phyloP scores from a whole-genome alignment of 306 rosid species.

The Lathyrus aphaca region DNA sequence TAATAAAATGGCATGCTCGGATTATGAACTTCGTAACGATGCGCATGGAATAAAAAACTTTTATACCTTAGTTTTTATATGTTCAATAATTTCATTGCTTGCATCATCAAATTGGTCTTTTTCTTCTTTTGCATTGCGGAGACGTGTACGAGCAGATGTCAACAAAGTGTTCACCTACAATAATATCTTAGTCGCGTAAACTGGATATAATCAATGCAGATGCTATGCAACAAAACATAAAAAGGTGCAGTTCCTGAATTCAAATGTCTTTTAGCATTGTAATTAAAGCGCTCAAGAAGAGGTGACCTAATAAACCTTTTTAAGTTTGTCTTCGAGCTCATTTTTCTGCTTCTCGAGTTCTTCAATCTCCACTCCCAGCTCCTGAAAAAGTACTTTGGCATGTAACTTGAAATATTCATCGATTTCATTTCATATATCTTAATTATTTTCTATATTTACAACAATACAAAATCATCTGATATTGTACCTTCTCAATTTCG shows the following conservation, averaged over 20 bases:
- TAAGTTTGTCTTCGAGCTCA: slow-evolving; percentile 72
- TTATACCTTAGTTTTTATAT: slow-evolving; percentile 73
- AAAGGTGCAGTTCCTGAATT: slow-evolving; percentile 22
- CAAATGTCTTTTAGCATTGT: slow-evolving; percentile 19
- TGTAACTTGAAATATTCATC: slow-evolving; percentile 3
- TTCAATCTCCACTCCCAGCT: slow-evolving; percentile 64
- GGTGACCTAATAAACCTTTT: slow-evolving; percentile 53
- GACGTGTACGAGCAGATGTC: slow-evolving; percentile 60
- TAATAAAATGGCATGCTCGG: slow-evolving; percentile 14
- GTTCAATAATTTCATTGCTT: slow-evolving; percentile 69
- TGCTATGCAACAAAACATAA: slow-evolving; percentile 11
- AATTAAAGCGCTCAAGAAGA: slow-evolving; percentile 15
- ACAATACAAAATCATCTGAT: slow-evolving; percentile 27
- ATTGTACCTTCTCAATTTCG: slow-evolving; percentile 81
- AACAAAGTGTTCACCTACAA: slow-evolving; percentile 65
- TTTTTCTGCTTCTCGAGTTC: slow-evolving; percentile 73
- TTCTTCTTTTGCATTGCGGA: slow-evolving; percentile 85
- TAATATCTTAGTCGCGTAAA: slow-evolving; percentile 29
- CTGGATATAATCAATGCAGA: slow-evolving; percentile 26
- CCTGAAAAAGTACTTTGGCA: slow-evolving; percentile 57
- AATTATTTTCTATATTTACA: slow-evolving; percentile 11
- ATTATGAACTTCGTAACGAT: neutral
- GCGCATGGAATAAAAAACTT: slow-evolving; percentile 33
- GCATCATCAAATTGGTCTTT: slow-evolving; percentile 87
- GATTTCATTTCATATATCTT: slow-evolving; percentile 5